These are phyloP conservation scores for Bathelium albidoporum DNA, from an alignment of 495 filamentous ascomycete species.

Conservation along the genomic window DNA sequence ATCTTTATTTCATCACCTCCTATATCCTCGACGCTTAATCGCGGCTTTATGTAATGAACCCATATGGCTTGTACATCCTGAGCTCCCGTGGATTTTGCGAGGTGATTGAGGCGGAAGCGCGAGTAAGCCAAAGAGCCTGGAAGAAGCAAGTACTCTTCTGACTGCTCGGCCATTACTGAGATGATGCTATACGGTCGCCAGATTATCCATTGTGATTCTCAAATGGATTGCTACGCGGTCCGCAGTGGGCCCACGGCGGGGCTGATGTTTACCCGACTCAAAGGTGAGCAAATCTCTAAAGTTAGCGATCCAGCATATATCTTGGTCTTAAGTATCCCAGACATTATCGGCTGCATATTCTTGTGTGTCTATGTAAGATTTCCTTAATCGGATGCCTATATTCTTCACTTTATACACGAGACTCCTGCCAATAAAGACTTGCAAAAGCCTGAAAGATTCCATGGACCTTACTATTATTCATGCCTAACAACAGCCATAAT, in stretches of 20 bases:
- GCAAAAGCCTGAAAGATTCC: too few relatives aligned
- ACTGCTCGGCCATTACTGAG: neutral
- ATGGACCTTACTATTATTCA: too few relatives aligned
- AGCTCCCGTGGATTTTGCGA: constrained; percentile 38
- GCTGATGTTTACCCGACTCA: too few relatives aligned
- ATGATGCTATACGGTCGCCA: neutral
- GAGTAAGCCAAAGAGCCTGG: constrained; percentile 32
- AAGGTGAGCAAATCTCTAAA: too few relatives aligned
- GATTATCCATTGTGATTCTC: neutral
- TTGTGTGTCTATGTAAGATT: too few relatives aligned
- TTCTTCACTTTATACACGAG: too few relatives aligned
- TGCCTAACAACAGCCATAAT: too few relatives aligned
- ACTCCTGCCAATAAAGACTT: too few relatives aligned
- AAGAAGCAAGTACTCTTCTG: constrained; percentile 17
- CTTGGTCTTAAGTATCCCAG: too few relatives aligned
- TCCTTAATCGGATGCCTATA: too few relatives aligned
- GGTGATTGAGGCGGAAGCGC: constrained; percentile 30
- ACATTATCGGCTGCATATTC: too few relatives aligned
- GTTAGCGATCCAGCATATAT: too few relatives aligned
- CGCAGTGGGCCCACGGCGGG: neutral
- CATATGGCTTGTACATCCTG: constrained; percentile 50
- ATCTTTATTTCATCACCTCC: constrained; percentile 33
- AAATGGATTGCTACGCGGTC: neutral
- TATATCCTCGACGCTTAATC: constrained; percentile 16
- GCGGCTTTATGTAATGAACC: constrained; percentile 44